Base-by-base conservation (phyloP, 164 flowering plant genomes). In the Dillenia suffruticosa region DNA sequence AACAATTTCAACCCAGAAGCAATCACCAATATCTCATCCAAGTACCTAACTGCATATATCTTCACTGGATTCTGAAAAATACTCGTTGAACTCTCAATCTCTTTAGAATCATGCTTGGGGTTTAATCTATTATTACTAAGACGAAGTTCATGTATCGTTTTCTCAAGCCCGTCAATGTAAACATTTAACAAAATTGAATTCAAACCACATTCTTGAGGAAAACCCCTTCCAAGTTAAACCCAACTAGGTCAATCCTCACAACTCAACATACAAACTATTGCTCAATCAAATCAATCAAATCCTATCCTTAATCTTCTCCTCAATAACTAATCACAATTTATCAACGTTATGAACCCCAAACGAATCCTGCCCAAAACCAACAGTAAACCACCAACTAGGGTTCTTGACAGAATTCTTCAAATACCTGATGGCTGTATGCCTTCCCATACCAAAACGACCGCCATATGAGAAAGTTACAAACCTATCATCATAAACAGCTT, bases 381-480 rank as follows among this genome's bases (percentile, higher is more conserved):
- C 82, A 44, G 44, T 63, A 78, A 91, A 89, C 99, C 99, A 94
- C 99, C 99, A 91, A 68, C 45, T 82, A 4, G 96, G 94, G 48
- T 87, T 84, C 43, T 79, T 64, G 1, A 94, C 90, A 12, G 78
- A 73, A 59, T 81, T 81, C 61, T 86, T 89, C 15, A 94, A 66
- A 68, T 94, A 94, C 72, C 97, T 63, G 70, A 94, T 70, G 0
- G 96, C 96, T 0, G 97, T 88, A 60, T 91, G 97, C 46, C 96
- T 65, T 0, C 98, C 97, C 96, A 87, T 82, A 12, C 83, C 82
- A 0, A 78, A 86, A 14, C 96, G 86, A 3, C 93, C 95, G 3
- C 97, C 97, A 51, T 91, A 91, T 14, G 75, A 71, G 70, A 94
- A 94, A 1, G 96, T 90, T 16, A 65, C 80, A 52, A 89, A 89